These are phyloP conservation scores for Aspergillus hancockii DNA, from an alignment of 495 filamentous ascomycete genomes.

Conservation along the genomic window DNA sequence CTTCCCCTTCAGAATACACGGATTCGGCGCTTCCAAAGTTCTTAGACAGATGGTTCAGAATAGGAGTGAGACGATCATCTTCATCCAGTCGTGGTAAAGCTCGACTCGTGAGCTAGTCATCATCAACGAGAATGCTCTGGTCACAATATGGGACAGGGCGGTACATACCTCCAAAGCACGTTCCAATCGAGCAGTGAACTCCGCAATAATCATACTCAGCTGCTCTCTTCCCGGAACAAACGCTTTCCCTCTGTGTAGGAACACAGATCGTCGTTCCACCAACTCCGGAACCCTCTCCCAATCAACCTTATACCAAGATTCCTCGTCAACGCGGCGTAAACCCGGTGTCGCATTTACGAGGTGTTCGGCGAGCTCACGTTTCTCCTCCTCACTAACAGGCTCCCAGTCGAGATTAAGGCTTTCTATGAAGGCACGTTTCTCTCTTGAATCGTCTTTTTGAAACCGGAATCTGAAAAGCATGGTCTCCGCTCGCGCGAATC, in stretches of 20 bases:
- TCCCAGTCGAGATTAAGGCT: constrained; percentile 81
- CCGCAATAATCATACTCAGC: constrained; percentile 80
- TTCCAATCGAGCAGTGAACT: constrained; percentile 78
- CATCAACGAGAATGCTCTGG: constrained; percentile 18
- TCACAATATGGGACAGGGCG: background rate
- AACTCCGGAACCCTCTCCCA: constrained; percentile 92
- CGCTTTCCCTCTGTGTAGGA: constrained; percentile 78
- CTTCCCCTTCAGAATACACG: constrained; percentile 63
- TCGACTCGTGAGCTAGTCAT: constrained; percentile 71
- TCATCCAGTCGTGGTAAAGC: constrained; percentile 92
- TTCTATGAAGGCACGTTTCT: constrained; percentile 75
- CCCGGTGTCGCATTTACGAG: constrained; percentile 54
- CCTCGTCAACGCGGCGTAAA: constrained; percentile 65
- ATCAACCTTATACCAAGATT: constrained; percentile 90
- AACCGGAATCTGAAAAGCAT: constrained; percentile 85
- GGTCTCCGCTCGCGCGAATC: constrained; percentile 84
- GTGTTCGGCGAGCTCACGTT: constrained; percentile 50
- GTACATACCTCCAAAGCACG: constrained; percentile 71
- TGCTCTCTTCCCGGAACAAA: constrained; percentile 90
- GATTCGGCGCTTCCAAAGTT: constrained; percentile 91
- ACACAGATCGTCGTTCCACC: constrained; percentile 75
- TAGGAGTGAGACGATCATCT: constrained; percentile 92
- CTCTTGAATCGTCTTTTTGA: constrained; percentile 64
- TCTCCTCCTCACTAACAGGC: constrained; percentile 74
- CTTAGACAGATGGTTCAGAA: constrained; percentile 87